Conservation (phyloP, 2,329 filamentous ascomycete species). For the Alternaria brassicae region DNA sequence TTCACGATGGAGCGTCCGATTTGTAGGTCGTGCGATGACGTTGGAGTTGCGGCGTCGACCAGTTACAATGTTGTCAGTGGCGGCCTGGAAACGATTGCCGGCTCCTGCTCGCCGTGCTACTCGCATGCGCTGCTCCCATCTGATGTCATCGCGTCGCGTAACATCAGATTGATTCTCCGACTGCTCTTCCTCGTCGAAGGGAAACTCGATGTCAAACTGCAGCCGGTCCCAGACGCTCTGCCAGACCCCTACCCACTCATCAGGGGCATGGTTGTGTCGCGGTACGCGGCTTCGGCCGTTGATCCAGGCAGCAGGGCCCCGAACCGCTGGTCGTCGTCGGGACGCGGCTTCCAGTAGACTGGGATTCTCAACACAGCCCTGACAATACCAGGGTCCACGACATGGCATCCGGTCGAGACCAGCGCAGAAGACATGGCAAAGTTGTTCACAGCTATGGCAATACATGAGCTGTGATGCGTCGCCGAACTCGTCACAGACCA, state of each 20-base stretch:
- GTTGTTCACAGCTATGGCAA: constrained; percentile 88
- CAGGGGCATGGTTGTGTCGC: constrained; percentile 41
- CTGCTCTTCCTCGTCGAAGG: constrained; percentile 73
- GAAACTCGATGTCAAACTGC: constrained; percentile 82
- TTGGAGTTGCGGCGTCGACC: constrained; percentile 48
- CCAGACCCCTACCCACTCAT: constrained; percentile 78
- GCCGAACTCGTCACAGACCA: constrained; percentile 81
- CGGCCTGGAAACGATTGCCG: constrained; percentile 72
- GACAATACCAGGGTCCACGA: constrained; percentile 84
- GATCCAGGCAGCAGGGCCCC: constrained; percentile 43
- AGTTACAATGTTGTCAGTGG: constrained; percentile 63
- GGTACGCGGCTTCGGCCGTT: constrained; percentile 40
- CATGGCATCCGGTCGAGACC: constrained; percentile 78
- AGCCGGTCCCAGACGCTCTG: constrained; percentile 83
- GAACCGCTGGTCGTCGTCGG: constrained; percentile 30
- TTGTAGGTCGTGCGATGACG: constrained; percentile 52
- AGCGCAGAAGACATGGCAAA: constrained; percentile 91
- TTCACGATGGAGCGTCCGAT: constrained; percentile 42
- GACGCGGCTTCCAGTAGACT: constrained; percentile 48
- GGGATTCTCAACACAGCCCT: constrained; percentile 68
- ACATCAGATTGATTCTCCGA: constrained; percentile 64
- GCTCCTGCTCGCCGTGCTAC: constrained; percentile 83
- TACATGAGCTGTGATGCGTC: constrained; percentile 85
- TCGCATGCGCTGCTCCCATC: constrained; percentile 84
- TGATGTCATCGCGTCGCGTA: constrained; percentile 65